Evolutionary conservation across 306 rosid species (phyloP), one percentile per base, ranked within the genome.

Genomic region (peach (Prunus persica)): DNA sequence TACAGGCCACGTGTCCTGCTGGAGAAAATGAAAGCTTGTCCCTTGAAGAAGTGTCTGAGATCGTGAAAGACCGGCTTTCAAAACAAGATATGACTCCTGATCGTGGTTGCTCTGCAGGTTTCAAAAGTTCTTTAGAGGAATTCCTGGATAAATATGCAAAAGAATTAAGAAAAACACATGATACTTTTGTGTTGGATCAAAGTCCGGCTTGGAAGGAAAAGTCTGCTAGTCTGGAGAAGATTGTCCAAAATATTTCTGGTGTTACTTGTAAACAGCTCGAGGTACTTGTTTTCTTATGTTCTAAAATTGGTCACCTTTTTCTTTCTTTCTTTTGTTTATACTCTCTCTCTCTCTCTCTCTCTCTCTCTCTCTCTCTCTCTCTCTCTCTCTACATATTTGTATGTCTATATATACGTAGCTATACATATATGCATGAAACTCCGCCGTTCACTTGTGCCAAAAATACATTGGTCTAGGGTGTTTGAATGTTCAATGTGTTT

Each of bases 1-100:
- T 65, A 76, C 79, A 94, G 98, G 98, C 97, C 72, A 84, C 86
- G 18, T 90, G 93, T 72, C 97, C 97, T 65, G 81, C 77, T 55
- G 82, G 78, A 65, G 89, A 84, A 62, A 72, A 79, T 79, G 81
- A 80, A 70, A 83, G 78, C 76, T 78, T 94, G 65, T 80, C 97
- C 88, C 88, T 91, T 71, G 86, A 84, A 25, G 88, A 88, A 76
- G 88, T 84, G 52, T 55, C 68, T 64, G 81, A 90, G 78, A 82
- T 84, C 15, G 85, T 94, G 64, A 81, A 83, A 63, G 76, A 71
- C 73, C 90, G 92, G 85, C 86, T 94, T 75, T 89, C 86, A 16
- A 82, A 84, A 75, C 66, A 76, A 32, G 88, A 87, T 69, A 77
- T 79, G 81, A 82, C 77, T 65, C 89, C 87, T 67, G 91, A 88